Percentiles rank a stretch among this genome's conserved stretches.
Conservation (phyloP, 2,329 filamentous ascomycete genomes). For the Fusarium anguioides region DNA sequence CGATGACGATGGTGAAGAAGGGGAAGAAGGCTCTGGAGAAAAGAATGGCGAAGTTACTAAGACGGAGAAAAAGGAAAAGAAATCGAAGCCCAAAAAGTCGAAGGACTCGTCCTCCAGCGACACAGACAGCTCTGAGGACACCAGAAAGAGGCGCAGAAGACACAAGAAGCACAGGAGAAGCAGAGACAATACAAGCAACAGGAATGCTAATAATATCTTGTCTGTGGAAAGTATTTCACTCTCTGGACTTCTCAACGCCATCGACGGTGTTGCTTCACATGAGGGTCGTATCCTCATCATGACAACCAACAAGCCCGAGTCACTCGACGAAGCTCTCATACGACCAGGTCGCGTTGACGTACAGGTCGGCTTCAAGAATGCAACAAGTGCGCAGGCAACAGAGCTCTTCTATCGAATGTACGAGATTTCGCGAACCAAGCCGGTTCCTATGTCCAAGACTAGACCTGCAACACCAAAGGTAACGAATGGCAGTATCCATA, state of each 20-base stretch:
- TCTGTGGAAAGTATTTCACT: conserved; percentile 70
- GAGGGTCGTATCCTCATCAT: conserved; percentile 84
- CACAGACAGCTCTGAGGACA: conserved; percentile 42
- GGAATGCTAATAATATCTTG: conserved; percentile 41
- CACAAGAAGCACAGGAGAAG: conserved; percentile 31
- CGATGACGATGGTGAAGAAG: conserved; percentile 46
- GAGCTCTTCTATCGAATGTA: conserved; percentile 73
- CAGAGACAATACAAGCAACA: conserved; percentile 32
- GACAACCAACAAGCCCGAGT: conserved; percentile 82
- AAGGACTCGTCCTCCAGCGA: conserved; percentile 39
- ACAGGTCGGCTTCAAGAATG: conserved; percentile 72
- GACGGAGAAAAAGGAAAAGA: conserved; percentile 36
- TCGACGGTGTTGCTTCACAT: conserved; percentile 83
- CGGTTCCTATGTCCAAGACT: conserved; percentile 10
- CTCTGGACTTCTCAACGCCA: conserved; percentile 83
- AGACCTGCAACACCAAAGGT: not conserved
- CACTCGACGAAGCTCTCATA: conserved; percentile 78
- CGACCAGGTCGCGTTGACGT: conserved; percentile 79
- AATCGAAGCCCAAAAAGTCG: conserved; percentile 46
- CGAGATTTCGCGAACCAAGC: conserved; percentile 52
- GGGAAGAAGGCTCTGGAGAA: conserved; percentile 14
- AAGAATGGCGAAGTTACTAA: conserved; percentile 11
- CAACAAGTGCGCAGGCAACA: conserved; percentile 64
- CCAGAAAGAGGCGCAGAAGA: conserved; percentile 33
- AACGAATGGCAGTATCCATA: conserved; percentile 19